A percentile compares a stretch with the other conserved stretches of the same genome.
These are phyloP conservation scores for Sugiyamaella chiloensis DNA, from an alignment of 805 yeast species.

Conservation along the genomic window DNA sequence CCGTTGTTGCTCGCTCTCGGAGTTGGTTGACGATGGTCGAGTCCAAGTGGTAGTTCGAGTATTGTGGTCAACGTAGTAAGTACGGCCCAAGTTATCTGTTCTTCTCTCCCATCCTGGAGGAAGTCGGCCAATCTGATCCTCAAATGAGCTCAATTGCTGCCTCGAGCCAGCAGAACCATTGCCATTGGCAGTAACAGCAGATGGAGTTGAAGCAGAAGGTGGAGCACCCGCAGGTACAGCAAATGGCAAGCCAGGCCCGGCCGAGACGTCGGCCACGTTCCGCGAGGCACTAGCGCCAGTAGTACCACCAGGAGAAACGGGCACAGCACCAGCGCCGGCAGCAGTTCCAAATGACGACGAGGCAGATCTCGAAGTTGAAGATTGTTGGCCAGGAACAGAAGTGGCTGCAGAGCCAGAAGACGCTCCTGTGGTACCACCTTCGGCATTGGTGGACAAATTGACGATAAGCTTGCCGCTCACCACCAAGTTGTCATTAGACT, in stretches of 20 bases:
- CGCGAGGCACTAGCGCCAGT: background rate
- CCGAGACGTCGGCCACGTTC: background rate
- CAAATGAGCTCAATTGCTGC: slow-evolving; percentile 79
- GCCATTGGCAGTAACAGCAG: slow-evolving; percentile 8
- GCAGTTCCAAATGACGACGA: background rate
- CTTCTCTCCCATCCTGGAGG: slow-evolving; percentile 99
- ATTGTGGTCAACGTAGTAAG: slow-evolving; percentile 97
- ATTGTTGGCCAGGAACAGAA: background rate
- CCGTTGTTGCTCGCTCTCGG: slow-evolving; percentile 62
- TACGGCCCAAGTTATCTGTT: slow-evolving; percentile 95
- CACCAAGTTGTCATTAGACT: slow-evolving; percentile 84
- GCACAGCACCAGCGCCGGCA: background rate
- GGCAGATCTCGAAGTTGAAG: background rate
- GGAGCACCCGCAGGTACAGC: slow-evolving; percentile 9
- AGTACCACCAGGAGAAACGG: background rate
- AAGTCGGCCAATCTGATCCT: slow-evolving; percentile 92
- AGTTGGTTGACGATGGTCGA: slow-evolving; percentile 78
- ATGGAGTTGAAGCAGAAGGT: slow-evolving; percentile 17
- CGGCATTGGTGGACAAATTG: slow-evolving; percentile 35
- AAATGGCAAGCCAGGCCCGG: slow-evolving; percentile 4
- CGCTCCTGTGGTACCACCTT: slow-evolving; percentile 16
- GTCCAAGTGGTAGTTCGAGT: slow-evolving; percentile 99
- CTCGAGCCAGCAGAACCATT: slow-evolving; percentile 16
- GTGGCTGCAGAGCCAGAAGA: background rate
- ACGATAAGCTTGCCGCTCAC: slow-evolving; percentile 92